phyloP scores from a whole-genome alignment of 768 basidiomycete species.

The Rhizopogon vinicolor region DNA sequence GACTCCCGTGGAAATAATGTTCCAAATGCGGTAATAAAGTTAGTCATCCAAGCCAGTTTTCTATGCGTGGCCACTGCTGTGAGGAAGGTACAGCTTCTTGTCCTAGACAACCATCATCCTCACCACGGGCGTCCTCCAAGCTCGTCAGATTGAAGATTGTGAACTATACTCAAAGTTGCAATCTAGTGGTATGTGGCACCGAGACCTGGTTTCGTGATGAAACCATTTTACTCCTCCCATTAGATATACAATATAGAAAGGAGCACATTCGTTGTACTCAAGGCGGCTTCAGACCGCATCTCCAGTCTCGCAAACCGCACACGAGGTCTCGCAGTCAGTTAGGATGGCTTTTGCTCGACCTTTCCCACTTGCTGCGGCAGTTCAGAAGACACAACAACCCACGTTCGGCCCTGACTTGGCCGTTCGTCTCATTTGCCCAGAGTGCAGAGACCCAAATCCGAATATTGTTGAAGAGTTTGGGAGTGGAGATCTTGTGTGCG shows the following conservation, averaged over 20 bases:
- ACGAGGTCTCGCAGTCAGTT: slow-evolving; percentile 6
- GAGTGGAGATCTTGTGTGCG: slow-evolving; percentile 95
- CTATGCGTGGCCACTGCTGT: slow-evolving; percentile 8
- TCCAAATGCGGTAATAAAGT: neutral
- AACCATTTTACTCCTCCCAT: slow-evolving; percentile 7
- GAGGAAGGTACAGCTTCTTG: slow-evolving; percentile 8
- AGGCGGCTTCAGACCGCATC: slow-evolving; percentile 2
- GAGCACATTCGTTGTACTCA: slow-evolving; percentile 21
- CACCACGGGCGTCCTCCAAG: slow-evolving; percentile 9
- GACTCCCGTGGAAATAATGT: neutral
- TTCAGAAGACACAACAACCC: slow-evolving; percentile 48
- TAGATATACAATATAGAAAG: slow-evolving; percentile 10
- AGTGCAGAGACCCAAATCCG: slow-evolving; percentile 90
- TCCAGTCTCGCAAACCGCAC: slow-evolving; percentile 10
- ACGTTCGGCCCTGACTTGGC: slow-evolving; percentile 79
- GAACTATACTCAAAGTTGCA: slow-evolving; percentile 2
- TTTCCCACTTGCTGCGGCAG: slow-evolving; percentile 64
- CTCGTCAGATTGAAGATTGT: slow-evolving; percentile 1
- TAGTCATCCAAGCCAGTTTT: slow-evolving; percentile 21
- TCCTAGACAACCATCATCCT: slow-evolving; percentile 17
- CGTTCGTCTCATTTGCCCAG: slow-evolving; percentile 90
- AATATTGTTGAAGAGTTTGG: slow-evolving; percentile 98
- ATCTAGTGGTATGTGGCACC: slow-evolving; percentile 9
- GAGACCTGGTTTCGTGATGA: slow-evolving; percentile 6
- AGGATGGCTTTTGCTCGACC: slow-evolving; percentile 71